phyloP scores from a whole-genome alignment of 768 basidiomycete species.

The Mrakia gelida region DNA sequence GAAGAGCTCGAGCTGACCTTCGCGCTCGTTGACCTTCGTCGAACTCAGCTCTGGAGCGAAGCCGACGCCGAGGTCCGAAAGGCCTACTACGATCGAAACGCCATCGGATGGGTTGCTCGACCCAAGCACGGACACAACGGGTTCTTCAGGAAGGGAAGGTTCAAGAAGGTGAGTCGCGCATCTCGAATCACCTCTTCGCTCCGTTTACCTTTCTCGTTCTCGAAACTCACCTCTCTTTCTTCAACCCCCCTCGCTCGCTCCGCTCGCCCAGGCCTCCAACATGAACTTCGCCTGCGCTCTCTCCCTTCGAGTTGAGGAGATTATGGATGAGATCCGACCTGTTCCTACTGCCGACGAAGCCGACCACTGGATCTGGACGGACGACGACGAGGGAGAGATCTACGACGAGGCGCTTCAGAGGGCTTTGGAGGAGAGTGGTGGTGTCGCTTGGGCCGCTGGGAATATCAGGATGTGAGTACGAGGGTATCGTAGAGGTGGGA shows the following conservation, averaged over 20 bases:
- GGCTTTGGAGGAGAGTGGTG: slow-evolving; percentile 65
- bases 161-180: slow-evolving; percentile 60
- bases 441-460: slow-evolving; percentile 66
- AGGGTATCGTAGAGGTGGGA: no score
- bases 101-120: slow-evolving; percentile 78
- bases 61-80: slow-evolving; percentile 64
- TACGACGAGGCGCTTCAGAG: slow-evolving; percentile 65
- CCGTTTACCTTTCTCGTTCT: neutral
- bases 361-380: slow-evolving; percentile 57
- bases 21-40: neutral
- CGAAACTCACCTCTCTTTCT: neutral
- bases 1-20: neutral
- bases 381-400: slow-evolving; percentile 63
- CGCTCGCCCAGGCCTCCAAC: slow-evolving; percentile 58
- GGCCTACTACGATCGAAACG: slow-evolving; percentile 63
- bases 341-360: slow-evolving; percentile 45
- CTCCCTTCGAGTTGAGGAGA: slow-evolving; percentile 58
- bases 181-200: neutral
- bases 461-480: slow-evolving; percentile 54
- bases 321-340: slow-evolving; percentile 51
- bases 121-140: slow-evolving; percentile 67
- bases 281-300: slow-evolving; percentile 79
- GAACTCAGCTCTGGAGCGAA: slow-evolving; percentile 41
- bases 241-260: neutral
- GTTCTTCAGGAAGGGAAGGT: slow-evolving; percentile 75